Evolutionary conservation across 768 basidiomycete genomes (phyloP).

Genomic region (Chiua virens): DNA sequence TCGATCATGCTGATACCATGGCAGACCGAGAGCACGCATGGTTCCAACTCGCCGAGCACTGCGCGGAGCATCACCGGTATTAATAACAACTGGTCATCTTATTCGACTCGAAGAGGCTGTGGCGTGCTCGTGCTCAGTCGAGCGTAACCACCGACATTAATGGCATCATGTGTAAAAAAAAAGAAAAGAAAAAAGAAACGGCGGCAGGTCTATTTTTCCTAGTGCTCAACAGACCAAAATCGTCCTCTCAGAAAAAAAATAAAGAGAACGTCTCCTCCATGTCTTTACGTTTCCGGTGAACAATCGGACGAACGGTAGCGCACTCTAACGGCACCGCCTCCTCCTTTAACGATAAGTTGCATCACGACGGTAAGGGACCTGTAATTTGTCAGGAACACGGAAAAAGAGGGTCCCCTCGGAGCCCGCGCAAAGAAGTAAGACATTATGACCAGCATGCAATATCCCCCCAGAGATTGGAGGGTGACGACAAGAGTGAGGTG

Average conservation of each 20-base stretch:
- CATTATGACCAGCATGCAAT: background rate
- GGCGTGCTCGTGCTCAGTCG: conserved; percentile 1
- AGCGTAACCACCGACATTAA: background rate
- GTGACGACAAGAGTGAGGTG: conserved; percentile 25
- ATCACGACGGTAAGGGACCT: conserved; percentile 23
- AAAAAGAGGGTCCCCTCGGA: conserved; percentile 29
- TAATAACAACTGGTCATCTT: conserved; percentile 15
- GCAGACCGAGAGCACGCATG: conserved; percentile 4
- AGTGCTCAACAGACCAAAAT: background rate
- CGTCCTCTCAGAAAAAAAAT: background rate
- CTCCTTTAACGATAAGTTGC: conserved; percentile 17
- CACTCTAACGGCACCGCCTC: conserved; percentile 20
- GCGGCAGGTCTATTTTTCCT: background rate
- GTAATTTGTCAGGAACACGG: conserved; percentile 22
- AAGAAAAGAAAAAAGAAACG: too few relatives aligned
- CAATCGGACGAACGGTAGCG: background rate
- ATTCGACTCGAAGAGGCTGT: background rate
- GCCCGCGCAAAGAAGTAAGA: conserved; percentile 26
- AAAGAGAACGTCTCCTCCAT: background rate
- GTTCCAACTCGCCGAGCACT: conserved; percentile 4
- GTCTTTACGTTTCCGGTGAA: conserved; percentile 11
- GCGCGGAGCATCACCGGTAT: conserved; percentile 6
- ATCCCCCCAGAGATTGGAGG: background rate
- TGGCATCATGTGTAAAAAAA: too few relatives aligned
- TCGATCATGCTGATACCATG: conserved; percentile 15